Conservation (phyloP, 148 eudicot genomes). For the Silene uniflora region DNA sequence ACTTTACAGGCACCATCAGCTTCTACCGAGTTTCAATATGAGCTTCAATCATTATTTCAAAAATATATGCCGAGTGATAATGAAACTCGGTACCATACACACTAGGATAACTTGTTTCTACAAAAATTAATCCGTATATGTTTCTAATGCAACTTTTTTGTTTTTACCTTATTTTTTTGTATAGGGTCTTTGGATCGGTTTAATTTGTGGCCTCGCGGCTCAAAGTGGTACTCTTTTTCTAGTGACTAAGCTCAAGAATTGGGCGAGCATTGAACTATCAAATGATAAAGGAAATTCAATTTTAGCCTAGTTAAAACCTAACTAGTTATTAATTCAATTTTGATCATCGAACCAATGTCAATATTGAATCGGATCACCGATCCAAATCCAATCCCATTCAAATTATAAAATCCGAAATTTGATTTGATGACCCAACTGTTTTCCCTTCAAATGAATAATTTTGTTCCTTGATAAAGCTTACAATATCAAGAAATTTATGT, state of each 20-base stretch:
- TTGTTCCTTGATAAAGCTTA: too few relatives aligned
- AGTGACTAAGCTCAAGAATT: slow-evolving; percentile 18
- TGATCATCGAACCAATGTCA: not conserved
- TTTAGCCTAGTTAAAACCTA: not conserved
- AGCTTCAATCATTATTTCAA: not conserved
- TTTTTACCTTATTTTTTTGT: not conserved
- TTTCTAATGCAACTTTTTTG: not conserved
- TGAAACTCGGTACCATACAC: not conserved
- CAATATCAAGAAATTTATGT: too few relatives aligned
- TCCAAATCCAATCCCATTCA: not conserved
- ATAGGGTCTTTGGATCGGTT: slow-evolving; percentile 33
- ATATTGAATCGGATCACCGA: not conserved
- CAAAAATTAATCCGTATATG: too few relatives aligned
- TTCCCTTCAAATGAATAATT: too few relatives aligned
- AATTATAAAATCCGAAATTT: too few relatives aligned
- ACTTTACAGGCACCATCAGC: not conserved
- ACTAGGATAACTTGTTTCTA: not conserved
- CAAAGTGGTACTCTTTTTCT: slow-evolving; percentile 19
- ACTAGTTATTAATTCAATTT: too few relatives aligned
- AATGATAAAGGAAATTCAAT: not conserved
- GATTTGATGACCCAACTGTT: too few relatives aligned
- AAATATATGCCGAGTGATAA: not conserved
- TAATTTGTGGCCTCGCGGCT: slow-evolving; percentile 25
- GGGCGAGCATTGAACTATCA: slow-evolving; percentile 17
- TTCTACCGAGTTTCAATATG: not conserved